phyloP scores from a whole-genome alignment of 1,284 basidiomycete species.

The Gymnopus androsaceus region DNA sequence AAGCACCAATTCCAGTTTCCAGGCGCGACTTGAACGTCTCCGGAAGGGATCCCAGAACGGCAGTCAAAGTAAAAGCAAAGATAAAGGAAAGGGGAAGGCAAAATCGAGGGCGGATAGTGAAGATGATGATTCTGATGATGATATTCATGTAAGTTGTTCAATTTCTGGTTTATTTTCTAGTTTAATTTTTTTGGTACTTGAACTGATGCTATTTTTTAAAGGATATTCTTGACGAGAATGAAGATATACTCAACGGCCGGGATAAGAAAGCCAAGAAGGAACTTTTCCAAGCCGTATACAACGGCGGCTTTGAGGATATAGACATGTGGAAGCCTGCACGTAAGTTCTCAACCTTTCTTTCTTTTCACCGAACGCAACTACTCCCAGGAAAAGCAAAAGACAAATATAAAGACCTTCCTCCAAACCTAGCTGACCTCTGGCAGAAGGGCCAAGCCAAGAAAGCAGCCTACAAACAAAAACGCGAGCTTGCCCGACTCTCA shows the following conservation, averaged over 20 bases:
- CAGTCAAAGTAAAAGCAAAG: constrained; percentile 6
- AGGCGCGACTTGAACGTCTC: constrained; percentile 50
- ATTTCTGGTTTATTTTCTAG: background rate
- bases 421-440: constrained; percentile 75
- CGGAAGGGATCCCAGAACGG: constrained; percentile 35
- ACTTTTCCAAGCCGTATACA: constrained; percentile 62
- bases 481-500: constrained; percentile 58
- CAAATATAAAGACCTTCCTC: constrained; percentile 56
- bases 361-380: constrained; percentile 1
- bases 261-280: constrained; percentile 57
- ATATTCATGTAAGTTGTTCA: constrained; percentile 54
- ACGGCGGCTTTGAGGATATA: constrained; percentile 39
- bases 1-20: constrained; percentile 54
- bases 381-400: constrained; percentile 60
- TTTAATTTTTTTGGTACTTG: background rate
- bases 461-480: constrained; percentile 71
- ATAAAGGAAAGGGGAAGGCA: constrained; percentile 8
- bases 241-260: constrained; percentile 49
- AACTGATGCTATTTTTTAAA: constrained; percentile 31
- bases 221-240: constrained; percentile 47
- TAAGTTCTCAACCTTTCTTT: constrained; percentile 23
- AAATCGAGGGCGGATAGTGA: constrained; percentile 55
- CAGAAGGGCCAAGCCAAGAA: constrained; percentile 81
- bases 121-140: constrained; percentile 65
- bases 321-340: constrained; percentile 30